Evolutionary conservation across 1,284 basidiomycete genomes (phyloP).

Genomic region (Trametes sp.): DNA sequence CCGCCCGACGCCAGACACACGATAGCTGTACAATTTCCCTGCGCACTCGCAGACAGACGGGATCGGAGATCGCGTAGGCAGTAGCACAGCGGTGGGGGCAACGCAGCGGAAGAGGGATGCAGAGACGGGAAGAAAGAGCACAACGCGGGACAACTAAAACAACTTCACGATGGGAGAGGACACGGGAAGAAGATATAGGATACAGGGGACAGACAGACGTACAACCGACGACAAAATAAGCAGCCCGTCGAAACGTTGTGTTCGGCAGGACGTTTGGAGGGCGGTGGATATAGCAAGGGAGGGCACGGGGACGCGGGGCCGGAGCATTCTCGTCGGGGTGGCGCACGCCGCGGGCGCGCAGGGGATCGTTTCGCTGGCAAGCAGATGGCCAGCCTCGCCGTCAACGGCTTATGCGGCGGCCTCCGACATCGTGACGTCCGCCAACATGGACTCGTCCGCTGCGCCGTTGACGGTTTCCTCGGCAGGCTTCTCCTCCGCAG

Average conservation of each 20-base stretch:
- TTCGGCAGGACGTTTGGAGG: slow-evolving; percentile 15
- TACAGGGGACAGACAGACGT: slow-evolving; percentile 31
- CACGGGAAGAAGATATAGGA: slow-evolving; percentile 26
- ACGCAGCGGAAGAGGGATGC: not conserved
- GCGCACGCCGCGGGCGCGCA: slow-evolving; percentile 1
- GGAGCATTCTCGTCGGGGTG: slow-evolving; percentile 1
- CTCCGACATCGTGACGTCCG: slow-evolving; percentile 59
- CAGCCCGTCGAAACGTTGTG: slow-evolving; percentile 19
- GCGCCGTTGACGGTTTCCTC: slow-evolving; percentile 38
- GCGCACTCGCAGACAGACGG: not conserved
- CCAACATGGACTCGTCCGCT: slow-evolving; percentile 46
- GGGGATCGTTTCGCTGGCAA: not conserved
- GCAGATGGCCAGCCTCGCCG: not conserved
- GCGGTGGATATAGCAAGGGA: not conserved
- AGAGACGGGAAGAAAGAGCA: slow-evolving; percentile 18
- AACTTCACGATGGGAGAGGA: slow-evolving; percentile 13
- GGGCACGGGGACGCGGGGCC: not conserved
- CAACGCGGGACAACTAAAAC: slow-evolving; percentile 14
- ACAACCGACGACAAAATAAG: slow-evolving; percentile 29
- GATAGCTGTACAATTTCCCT: not conserved
- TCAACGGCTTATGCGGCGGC: slow-evolving; percentile 35
- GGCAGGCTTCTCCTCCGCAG: slow-evolving; percentile 27
- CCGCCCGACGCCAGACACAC: not conserved
- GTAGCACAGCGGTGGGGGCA: slow-evolving; percentile 3
- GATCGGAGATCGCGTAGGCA: not conserved